phyloP scores from a whole-genome alignment of 768 basidiomycete genomes.

The Suillus clintonianus region DNA sequence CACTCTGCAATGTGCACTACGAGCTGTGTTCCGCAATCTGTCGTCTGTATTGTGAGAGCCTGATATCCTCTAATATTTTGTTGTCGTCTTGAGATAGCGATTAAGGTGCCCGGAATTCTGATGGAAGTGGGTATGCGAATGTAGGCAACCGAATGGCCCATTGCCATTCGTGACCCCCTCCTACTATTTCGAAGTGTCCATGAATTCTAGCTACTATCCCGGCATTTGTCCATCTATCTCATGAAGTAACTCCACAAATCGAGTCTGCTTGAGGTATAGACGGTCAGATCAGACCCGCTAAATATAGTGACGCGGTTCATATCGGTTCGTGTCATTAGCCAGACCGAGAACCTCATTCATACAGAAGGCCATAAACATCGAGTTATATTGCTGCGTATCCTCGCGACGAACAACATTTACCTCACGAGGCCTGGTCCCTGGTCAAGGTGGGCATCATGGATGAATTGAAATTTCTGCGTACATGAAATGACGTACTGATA shows the following conservation, averaged over 20 bases:
- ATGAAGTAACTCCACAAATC: neutral
- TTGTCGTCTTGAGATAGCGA: too few species aligned
- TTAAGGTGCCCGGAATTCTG: too few species aligned
- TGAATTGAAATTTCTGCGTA: neutral
- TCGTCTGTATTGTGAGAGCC: too few species aligned
- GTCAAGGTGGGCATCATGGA: neutral
- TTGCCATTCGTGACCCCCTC: neutral
- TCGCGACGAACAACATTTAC: neutral
- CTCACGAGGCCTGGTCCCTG: neutral
- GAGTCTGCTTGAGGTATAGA: neutral
- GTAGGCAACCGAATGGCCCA: too few species aligned
- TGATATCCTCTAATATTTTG: too few species aligned
- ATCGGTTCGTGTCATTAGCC: neutral
- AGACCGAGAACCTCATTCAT: neutral
- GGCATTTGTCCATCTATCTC: neutral
- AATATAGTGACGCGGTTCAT: neutral
- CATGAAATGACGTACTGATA: neutral
- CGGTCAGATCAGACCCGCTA: neutral
- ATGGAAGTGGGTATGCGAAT: too few species aligned
- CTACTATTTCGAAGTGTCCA: neutral
- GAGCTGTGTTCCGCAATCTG: too few species aligned
- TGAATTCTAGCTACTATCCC: too few species aligned
- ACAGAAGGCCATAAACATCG: too few species aligned
- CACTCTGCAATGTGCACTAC: too few species aligned
- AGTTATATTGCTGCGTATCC: neutral